Conservation (phyloP, 2,329 filamentous ascomycete species). For the Claviceps maximensis region DNA sequence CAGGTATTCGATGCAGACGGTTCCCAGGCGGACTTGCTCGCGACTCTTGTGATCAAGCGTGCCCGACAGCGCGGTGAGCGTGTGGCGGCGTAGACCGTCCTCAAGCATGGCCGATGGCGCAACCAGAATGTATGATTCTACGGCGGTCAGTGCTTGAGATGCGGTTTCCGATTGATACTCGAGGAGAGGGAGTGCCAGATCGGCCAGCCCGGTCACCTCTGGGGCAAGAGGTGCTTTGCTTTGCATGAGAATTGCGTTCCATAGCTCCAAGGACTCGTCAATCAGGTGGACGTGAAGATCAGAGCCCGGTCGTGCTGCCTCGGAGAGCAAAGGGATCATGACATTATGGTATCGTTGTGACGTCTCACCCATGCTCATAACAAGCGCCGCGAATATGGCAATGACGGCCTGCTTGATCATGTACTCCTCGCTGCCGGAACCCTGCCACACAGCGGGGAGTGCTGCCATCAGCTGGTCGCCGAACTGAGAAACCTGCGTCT, state of each 20-base stretch:
- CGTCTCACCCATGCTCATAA: constrained; percentile 69
- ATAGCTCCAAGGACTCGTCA: constrained; percentile 84
- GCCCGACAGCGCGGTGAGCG: constrained; percentile 34
- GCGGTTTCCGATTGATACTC: constrained; percentile 53
- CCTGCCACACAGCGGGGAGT: constrained; percentile 72
- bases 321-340: constrained; percentile 70
- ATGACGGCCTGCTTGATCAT: constrained; percentile 91
- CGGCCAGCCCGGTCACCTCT: constrained; percentile 49
- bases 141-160: constrained; percentile 46
- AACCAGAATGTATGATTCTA: constrained; percentile 58
- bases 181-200: constrained; percentile 51
- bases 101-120: constrained; percentile 54
- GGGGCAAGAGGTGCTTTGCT: constrained; percentile 47
- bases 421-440: constrained; percentile 66
- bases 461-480: constrained; percentile 73
- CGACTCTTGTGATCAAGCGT: constrained; percentile 40
- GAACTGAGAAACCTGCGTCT: constrained; percentile 52
- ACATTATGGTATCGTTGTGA: constrained; percentile 67
- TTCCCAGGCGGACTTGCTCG: constrained; percentile 44
- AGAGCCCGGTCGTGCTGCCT: constrained; percentile 65
- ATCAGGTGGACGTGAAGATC: constrained; percentile 69
- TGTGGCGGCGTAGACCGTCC: constrained; percentile 38
- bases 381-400: constrained; percentile 69
- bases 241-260: constrained; percentile 61
- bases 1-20: constrained; percentile 49